phyloP scores from a whole-genome alignment of 257 asterid species.

The Parsonsia alboflavescens region DNA sequence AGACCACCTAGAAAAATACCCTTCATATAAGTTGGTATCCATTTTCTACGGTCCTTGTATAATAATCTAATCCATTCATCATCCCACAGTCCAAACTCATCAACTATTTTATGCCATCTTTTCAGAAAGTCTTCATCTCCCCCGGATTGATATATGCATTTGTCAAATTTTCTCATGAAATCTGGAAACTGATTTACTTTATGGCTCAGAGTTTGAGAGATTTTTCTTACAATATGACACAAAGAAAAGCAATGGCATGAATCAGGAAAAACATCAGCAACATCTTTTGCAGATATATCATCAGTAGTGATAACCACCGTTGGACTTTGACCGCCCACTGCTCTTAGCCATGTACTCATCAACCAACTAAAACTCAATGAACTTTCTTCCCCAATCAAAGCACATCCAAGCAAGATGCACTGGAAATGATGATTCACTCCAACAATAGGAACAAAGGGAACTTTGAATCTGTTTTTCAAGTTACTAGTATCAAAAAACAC shows the following conservation, averaged over 20 bases:
- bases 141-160: constrained; percentile 27
- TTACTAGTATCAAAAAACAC: constrained; percentile 41
- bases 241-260: constrained; percentile 37
- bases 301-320: constrained; percentile 36
- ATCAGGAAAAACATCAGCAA: constrained; percentile 38
- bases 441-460: constrained; percentile 41
- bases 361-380: constrained; percentile 34
- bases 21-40: constrained; percentile 34
- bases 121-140: constrained; percentile 32
- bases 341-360: constrained; percentile 50
- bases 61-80: constrained; percentile 30
- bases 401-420: constrained; percentile 47
- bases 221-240: constrained; percentile 32
- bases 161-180: constrained; percentile 23
- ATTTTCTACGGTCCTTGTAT: constrained; percentile 30
- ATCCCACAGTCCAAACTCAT: constrained; percentile 24
- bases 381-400: constrained; percentile 38
- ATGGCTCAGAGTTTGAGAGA: constrained; percentile 21
- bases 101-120: constrained; percentile 35
- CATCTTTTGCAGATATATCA: constrained; percentile 23
- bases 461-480: constrained; percentile 29
- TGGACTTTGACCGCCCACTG: constrained; percentile 34
- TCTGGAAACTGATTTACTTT: constrained; percentile 16
- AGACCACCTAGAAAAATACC: constrained; percentile 39
- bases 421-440: constrained; percentile 51